Conservation (phyloP, 139 green algal species). For the Gonium pectorale region DNA sequence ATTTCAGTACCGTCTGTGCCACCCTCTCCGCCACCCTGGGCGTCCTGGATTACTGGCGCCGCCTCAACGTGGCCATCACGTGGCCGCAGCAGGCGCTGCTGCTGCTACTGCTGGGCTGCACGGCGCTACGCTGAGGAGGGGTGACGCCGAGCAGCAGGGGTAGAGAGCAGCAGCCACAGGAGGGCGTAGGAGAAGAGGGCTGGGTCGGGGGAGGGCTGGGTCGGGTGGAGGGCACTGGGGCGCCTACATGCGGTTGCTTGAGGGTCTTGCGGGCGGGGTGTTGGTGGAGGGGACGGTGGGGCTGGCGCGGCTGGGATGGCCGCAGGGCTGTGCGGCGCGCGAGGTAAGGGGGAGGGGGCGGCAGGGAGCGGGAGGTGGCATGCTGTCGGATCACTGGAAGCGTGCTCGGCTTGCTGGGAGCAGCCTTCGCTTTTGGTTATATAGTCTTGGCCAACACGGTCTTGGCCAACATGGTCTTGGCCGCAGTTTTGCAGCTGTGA, state of each 20-base stretch:
- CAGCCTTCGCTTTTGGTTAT: no score
- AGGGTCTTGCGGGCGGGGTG: constrained; percentile 1
- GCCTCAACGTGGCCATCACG: constrained; percentile 95
- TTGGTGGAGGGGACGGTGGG: constrained; percentile 1
- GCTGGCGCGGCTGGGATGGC: constrained; percentile 13
- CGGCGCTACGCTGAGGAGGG: constrained; percentile 2
- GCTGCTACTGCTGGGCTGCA: constrained; percentile 45
- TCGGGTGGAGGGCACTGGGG: constrained; percentile 28
- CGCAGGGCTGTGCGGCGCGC: background rate
- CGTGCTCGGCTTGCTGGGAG: background rate
- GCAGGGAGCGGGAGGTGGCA: no score
- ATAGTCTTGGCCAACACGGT: no score
- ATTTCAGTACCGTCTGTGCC: constrained; percentile 45
- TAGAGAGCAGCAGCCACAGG: background rate
- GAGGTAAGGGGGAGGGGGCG: background rate
- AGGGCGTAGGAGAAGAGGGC: background rate
- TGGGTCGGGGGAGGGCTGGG: background rate
- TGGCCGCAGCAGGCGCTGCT: constrained; percentile 63
- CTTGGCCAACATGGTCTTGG: no score
- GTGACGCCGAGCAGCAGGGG: background rate
- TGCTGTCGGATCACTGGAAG: background rate
- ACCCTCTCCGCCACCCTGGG: constrained; percentile 33
- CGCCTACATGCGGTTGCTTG: constrained; percentile 20
- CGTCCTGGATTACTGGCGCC: constrained; percentile 85
- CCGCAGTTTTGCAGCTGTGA: no score